Evolutionary conservation across 176 grass and related monocot species (phyloP).

Genomic region (Hsuehochloa calcarea): DNA sequence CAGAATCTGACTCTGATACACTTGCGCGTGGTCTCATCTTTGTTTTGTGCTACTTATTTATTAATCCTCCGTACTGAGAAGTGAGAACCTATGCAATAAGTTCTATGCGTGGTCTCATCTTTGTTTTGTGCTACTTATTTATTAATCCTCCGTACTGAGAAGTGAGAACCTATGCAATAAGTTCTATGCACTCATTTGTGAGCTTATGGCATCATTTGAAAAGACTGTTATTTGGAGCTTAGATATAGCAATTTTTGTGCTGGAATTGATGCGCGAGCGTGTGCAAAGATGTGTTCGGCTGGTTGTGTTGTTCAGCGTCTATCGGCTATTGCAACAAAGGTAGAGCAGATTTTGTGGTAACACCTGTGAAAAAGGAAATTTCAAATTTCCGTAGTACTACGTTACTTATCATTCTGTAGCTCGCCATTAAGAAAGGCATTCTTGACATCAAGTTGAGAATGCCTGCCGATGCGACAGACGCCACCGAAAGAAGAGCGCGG

Average conservation of each 20-base stretch:
- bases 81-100: slow-evolving; percentile 18
- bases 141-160: slow-evolving; percentile 11
- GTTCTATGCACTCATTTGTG: neutral
- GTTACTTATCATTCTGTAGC: neutral
- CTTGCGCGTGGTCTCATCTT: slow-evolving; percentile 7
- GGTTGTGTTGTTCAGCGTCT: neutral
- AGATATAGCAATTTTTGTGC: neutral
- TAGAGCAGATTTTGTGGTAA: neutral
- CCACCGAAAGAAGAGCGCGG: too few species aligned
- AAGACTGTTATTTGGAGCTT: neutral
- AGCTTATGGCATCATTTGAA: neutral
- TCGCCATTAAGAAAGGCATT: too few species aligned
- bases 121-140: slow-evolving; percentile 28
- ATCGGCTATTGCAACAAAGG: neutral
- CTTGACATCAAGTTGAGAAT: too few species aligned
- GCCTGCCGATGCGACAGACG: too few species aligned
- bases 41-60: slow-evolving; percentile 28
- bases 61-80: slow-evolving; percentile 17
- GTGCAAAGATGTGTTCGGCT: neutral
- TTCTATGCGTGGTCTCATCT: slow-evolving; percentile 22
- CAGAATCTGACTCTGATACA: slow-evolving; percentile 37
- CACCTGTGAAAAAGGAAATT: neutral
- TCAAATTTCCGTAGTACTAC: neutral
- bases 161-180: slow-evolving; percentile 15
- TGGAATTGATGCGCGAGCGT: neutral